Conservation (phyloP, 805 yeast species). For the Blastobotrys mokoenaii region DNA sequence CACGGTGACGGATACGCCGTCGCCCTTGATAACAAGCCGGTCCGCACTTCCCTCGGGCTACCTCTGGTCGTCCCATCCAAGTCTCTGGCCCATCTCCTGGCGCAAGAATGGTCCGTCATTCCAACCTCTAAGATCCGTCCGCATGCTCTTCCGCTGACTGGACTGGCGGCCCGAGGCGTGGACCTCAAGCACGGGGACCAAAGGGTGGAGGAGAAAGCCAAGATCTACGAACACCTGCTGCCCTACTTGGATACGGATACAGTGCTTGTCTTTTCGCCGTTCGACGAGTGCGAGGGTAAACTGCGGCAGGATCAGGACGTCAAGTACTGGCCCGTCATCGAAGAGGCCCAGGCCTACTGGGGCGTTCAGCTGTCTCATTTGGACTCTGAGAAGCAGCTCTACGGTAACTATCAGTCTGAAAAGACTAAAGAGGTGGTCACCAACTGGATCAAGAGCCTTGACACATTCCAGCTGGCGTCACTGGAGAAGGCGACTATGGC, state of each 20-base stretch:
- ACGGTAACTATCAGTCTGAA: slow-evolving; percentile 67
- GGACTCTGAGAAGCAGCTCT: slow-evolving; percentile 76
- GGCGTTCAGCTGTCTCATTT: slow-evolving; percentile 44
- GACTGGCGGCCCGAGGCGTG: slow-evolving; percentile 76
- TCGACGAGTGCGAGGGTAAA: slow-evolving; percentile 71
- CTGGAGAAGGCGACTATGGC: slow-evolving; percentile 83
- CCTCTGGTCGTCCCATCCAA: slow-evolving; percentile 51
- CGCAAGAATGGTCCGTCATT: slow-evolving; percentile 81
- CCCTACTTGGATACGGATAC: slow-evolving; percentile 94
- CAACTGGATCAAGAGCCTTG: slow-evolving; percentile 54
- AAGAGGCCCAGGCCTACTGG: slow-evolving; percentile 53
- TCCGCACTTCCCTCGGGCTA: slow-evolving; percentile 80
- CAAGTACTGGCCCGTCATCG: slow-evolving; percentile 65
- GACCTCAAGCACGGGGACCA: slow-evolving; percentile 47
- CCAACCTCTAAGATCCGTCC: slow-evolving; percentile 59
- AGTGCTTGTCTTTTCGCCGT: slow-evolving; percentile 75
- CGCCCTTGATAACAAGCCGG: slow-evolving; percentile 63
- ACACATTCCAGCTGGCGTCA: slow-evolving; percentile 74
- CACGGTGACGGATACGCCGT: slow-evolving; percentile 33
- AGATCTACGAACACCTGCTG: slow-evolving; percentile 52
- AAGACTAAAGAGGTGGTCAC: slow-evolving; percentile 54
- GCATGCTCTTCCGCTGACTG: slow-evolving; percentile 77
- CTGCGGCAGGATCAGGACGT: slow-evolving; percentile 75
- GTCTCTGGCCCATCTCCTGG: slow-evolving; percentile 62
- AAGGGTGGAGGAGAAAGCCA: slow-evolving; percentile 39